A percentile compares a stretch with the other conserved stretches of the same genome.
Evolutionary conservation across 2,329 filamentous ascomycete species (phyloP).

Genomic region (Cladosporium colombiae): DNA sequence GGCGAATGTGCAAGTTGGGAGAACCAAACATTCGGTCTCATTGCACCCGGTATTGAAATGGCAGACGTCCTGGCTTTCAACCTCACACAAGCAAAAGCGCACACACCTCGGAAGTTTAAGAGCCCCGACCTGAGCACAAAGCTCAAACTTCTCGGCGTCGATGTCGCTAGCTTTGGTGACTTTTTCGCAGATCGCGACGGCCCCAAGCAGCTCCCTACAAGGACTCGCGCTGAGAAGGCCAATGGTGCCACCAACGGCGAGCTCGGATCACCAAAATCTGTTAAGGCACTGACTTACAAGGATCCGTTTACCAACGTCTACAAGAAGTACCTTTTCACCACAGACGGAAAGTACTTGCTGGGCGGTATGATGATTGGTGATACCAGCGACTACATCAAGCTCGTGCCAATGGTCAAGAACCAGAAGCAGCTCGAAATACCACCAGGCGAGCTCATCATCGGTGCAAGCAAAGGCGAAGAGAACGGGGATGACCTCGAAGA

Average conservation of each 20-base stretch:
- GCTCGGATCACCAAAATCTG: constrained; percentile 54
- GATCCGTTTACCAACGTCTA: constrained; percentile 87
- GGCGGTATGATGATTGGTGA: constrained; percentile 99
- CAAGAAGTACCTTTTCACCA: constrained; percentile 90
- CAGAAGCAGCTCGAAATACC: constrained; percentile 77
- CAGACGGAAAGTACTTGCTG: constrained; percentile 84
- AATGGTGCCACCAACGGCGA: constrained; percentile 54
- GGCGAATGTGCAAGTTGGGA: constrained; percentile 92
- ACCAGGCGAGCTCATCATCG: constrained; percentile 80
- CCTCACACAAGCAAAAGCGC: constrained; percentile 76
- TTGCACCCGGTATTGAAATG: constrained; percentile 89
- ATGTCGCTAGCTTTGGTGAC: constrained; percentile 90
- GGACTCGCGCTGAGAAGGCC: constrained; percentile 48
- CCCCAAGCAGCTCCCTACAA: constrained; percentile 70
- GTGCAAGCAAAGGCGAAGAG: constrained; percentile 71
- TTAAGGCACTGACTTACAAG: constrained; percentile 84
- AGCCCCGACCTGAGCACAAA: constrained; percentile 88
- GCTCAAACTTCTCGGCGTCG: constrained; percentile 83
- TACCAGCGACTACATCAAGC: constrained; percentile 84
- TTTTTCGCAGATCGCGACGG: constrained; percentile 90
- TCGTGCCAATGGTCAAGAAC: constrained; percentile 83
- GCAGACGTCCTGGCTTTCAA: constrained; percentile 90
- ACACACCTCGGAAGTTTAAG: constrained; percentile 71
- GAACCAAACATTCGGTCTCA: constrained; percentile 82
- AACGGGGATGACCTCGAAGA: constrained; percentile 78